Conservation (phyloP, 148 eudicot genomes). For the Rhododendron vialii region DNA sequence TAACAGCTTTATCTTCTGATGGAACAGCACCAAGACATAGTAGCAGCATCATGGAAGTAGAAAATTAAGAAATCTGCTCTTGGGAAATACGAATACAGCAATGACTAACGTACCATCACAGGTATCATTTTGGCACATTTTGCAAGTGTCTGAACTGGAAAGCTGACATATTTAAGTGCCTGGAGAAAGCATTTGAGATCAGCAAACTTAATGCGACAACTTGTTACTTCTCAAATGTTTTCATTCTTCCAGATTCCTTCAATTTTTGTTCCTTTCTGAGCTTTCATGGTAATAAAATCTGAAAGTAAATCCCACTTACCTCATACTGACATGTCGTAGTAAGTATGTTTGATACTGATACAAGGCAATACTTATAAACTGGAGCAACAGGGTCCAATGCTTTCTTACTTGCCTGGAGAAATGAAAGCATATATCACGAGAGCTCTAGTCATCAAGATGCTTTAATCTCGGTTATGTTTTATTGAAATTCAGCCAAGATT, state of each 20-base stretch:
- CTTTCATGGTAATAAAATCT: background rate
- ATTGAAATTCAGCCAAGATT: background rate
- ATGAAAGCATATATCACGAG: background rate
- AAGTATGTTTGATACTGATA: slow-evolving; percentile 86
- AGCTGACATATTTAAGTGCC: slow-evolving; percentile 98
- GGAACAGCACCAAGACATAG: background rate
- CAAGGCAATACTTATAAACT: slow-evolving; percentile 75
- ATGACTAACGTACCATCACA: slow-evolving; percentile 66
- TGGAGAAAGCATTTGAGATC: slow-evolving; percentile 25
- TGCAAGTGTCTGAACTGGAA: slow-evolving; percentile 94
- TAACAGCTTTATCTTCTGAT: background rate
- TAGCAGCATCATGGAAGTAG: background rate
- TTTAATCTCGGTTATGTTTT: background rate
- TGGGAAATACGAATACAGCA: background rate
- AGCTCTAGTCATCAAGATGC: background rate
- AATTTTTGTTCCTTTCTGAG: background rate
- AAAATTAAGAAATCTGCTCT: background rate
- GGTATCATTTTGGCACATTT: slow-evolving; percentile 99
- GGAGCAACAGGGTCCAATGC: slow-evolving; percentile 97
- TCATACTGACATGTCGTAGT: slow-evolving; percentile 99
- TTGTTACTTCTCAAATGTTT: background rate
- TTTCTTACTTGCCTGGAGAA: slow-evolving; percentile 75
- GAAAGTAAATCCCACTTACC: slow-evolving; percentile 33
- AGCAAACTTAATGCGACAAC: slow-evolving; percentile 5
- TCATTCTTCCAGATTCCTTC: background rate